phyloP scores from a whole-genome alignment of 306 rosid species.

The Cucurbita pepo region DNA sequence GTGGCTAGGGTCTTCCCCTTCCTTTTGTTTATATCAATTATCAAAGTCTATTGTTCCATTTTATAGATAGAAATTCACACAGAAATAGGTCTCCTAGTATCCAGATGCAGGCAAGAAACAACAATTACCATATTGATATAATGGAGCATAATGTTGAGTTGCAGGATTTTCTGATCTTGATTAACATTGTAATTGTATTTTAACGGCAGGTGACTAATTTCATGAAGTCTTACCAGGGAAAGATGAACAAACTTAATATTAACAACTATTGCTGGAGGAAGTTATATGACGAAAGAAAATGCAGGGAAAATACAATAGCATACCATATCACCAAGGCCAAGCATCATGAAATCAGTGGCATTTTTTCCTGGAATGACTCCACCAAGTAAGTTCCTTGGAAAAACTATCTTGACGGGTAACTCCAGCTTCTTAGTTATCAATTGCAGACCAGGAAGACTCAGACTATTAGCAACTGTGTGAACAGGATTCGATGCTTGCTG shows the following conservation, averaged over 20 bases:
- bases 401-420: conserved; percentile 94
- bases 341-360: conserved; percentile 92
- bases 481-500: conserved; percentile 93
- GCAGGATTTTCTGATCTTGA: background rate
- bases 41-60: background rate
- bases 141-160: background rate
- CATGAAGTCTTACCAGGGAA: background rate
- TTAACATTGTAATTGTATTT: background rate
- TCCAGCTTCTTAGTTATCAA: conserved; percentile 87
- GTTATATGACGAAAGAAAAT: background rate
- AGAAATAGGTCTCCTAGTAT: background rate
- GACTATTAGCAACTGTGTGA: conserved; percentile 91
- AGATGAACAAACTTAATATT: background rate
- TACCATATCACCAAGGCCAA: conserved; percentile 99
- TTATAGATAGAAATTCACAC: background rate
- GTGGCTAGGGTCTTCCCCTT: background rate
- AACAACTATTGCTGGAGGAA: background rate
- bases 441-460: conserved; percentile 91
- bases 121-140: background rate
- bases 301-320: conserved; percentile 7
- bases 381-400: conserved; percentile 81
- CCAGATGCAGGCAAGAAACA: background rate
- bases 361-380: conserved; percentile 58
- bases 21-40: background rate
- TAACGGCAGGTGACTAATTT: background rate